These are phyloP conservation scores for Clavulina sp. DNA, from an alignment of 768 basidiomycete species.

Conservation along the genomic window DNA sequence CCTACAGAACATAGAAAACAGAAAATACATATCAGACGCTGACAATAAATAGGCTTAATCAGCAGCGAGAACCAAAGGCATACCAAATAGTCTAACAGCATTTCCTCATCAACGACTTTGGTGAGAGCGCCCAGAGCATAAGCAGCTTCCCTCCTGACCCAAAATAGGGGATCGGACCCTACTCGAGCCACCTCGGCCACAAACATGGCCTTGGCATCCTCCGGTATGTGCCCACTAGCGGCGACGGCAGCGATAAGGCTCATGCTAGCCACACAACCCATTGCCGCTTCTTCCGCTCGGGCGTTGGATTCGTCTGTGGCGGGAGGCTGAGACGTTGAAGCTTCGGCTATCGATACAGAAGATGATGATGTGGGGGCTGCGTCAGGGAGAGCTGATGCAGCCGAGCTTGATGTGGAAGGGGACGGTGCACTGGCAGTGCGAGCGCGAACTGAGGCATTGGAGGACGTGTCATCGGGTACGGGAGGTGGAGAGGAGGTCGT, in stretches of 20 bases:
- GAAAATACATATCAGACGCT: neutral
- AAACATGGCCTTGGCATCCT: constrained; percentile 37
- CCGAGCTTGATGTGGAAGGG: too few species aligned
- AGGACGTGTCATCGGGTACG: too few species aligned
- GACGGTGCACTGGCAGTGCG: too few species aligned
- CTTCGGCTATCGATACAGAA: too few species aligned
- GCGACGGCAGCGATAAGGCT: constrained; percentile 78
- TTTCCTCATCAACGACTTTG: constrained; percentile 65
- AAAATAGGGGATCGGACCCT: constrained; percentile 45
- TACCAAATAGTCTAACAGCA: constrained; percentile 48
- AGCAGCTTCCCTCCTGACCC: constrained; percentile 72
- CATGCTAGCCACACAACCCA: constrained; percentile 83
- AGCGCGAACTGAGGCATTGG: too few species aligned
- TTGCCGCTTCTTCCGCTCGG: constrained; percentile 46
- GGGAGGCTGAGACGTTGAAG: too few species aligned
- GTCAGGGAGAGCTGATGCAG: too few species aligned
- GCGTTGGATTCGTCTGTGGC: too few species aligned
- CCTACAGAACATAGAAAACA: constrained; percentile 25
- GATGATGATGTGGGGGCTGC: too few species aligned
- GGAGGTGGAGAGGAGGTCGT: too few species aligned
- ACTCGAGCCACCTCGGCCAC: constrained; percentile 60
- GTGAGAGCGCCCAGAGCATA: constrained; percentile 79
- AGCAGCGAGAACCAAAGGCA: constrained; percentile 14
- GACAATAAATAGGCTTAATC: constrained; percentile 2
- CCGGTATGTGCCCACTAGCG: constrained; percentile 40